Evolutionary conservation across 306 rosid genomes (phyloP).

Genomic region (Carpinus viminea): DNA sequence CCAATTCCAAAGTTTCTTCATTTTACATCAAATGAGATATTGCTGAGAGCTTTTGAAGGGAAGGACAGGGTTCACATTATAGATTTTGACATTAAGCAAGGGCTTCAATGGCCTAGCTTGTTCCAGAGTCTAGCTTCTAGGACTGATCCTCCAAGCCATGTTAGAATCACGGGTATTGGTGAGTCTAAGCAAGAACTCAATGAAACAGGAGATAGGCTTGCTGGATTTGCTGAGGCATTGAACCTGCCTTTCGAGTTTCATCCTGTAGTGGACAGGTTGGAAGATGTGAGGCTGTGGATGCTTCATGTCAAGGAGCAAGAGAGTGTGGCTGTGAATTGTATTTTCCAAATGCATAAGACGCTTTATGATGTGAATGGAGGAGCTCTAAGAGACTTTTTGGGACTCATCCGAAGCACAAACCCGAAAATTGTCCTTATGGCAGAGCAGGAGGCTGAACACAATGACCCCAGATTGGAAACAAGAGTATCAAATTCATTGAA

Average conservation of each 20-base stretch:
- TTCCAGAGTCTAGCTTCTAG: conserved; percentile 88
- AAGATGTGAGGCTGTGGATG: conserved; percentile 99
- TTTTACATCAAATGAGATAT: conserved; percentile 87
- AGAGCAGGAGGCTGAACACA: conserved; percentile 90
- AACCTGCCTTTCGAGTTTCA: conserved; percentile 92
- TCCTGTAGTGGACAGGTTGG: conserved; percentile 91
- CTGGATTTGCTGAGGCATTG: conserved; percentile 78
- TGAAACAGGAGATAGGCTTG: conserved; percentile 88
- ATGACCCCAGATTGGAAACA: conserved; percentile 53
- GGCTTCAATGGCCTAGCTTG: conserved; percentile 96
- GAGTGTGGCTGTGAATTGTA: conserved; percentile 77
- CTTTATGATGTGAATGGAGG: conserved; percentile 69
- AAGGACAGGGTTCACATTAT: conserved; percentile 94
- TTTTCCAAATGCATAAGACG: conserved; percentile 82
- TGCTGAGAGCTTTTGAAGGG: conserved; percentile 92
- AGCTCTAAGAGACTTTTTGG: conserved; percentile 73
- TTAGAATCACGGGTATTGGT: conserved; percentile 87
- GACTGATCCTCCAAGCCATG: conserved; percentile 80
- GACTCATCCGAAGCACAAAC: conserved; percentile 83
- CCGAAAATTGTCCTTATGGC: conserved; percentile 62
- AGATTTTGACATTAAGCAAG: conserved; percentile 91
- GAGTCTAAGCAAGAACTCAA: conserved; percentile 91
- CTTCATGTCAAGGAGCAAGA: conserved; percentile 96
- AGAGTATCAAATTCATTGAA: conserved; percentile 70
- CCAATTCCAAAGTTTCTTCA: conserved; percentile 90